Conservation (phyloP, 768 basidiomycete genomes). For the Leccinum sublutescens region DNA sequence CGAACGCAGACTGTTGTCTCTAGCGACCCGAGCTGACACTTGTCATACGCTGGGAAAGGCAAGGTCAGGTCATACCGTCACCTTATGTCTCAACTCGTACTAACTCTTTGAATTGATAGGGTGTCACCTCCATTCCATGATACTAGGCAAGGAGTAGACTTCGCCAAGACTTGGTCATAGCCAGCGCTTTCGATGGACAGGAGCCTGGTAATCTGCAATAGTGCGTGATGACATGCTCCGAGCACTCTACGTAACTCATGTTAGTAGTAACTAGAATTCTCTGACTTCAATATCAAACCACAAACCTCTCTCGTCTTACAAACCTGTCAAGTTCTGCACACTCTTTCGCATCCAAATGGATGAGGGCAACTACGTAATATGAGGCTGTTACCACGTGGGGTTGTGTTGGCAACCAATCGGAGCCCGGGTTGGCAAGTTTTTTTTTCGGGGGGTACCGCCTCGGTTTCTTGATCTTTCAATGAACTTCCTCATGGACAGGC, state of each 20-base stretch:
- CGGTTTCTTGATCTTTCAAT: neutral
- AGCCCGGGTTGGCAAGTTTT: slow-evolving; percentile 2
- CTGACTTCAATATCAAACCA: slow-evolving; percentile 1
- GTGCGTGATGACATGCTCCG: slow-evolving; percentile 15
- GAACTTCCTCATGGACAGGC: neutral
- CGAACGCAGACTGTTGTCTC: slow-evolving; percentile 38
- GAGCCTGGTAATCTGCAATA: slow-evolving; percentile 1
- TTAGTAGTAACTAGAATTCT: neutral
- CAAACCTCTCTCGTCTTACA: no score
- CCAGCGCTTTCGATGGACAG: slow-evolving; percentile 3
- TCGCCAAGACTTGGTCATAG: neutral
- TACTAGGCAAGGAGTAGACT: neutral
- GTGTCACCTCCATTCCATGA: neutral
- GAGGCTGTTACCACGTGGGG: slow-evolving; percentile 8
- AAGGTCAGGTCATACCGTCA: slow-evolving; percentile 4
- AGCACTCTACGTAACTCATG: slow-evolving; percentile 13
- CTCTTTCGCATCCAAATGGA: neutral
- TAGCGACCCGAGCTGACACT: slow-evolving; percentile 13
- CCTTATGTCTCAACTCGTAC: no score
- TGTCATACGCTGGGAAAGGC: neutral
- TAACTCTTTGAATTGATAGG: neutral
- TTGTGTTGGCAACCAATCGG: slow-evolving; percentile 9
- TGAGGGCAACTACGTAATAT: neutral
- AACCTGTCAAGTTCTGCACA: neutral
- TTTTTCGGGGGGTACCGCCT: slow-evolving; percentile 20